phyloP scores from a whole-genome alignment of 164 flowering plant species.

The Nymphaea thermarum region DNA sequence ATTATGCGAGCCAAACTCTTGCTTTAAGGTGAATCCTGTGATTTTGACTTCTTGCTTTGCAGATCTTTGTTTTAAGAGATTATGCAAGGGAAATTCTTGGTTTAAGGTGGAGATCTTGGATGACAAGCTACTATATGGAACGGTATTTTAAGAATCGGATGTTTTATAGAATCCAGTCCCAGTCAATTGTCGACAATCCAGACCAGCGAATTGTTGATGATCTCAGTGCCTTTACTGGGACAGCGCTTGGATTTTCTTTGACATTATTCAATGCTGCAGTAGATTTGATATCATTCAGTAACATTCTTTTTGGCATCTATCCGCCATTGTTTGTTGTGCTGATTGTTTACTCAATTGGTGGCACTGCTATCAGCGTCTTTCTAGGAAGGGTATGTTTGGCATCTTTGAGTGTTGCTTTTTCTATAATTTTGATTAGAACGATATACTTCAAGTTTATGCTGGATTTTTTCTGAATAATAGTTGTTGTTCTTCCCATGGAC shows the following conservation, averaged over 20 bases:
- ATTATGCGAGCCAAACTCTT: constrained; percentile 81
- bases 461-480: too few relatives aligned
- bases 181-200: constrained; percentile 87
- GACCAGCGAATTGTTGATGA: constrained; percentile 99
- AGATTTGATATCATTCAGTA: constrained; percentile 94
- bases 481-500: too few relatives aligned
- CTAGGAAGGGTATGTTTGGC: constrained; percentile 69
- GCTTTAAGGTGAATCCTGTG: constrained; percentile 59
- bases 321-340: constrained; percentile 89
- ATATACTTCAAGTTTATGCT: background rate
- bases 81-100: constrained; percentile 81
- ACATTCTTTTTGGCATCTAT: constrained; percentile 81
- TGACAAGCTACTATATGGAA: constrained; percentile 85
- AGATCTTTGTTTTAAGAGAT: constrained; percentile 89
- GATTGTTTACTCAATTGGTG: constrained; percentile 77
- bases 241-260: constrained; percentile 90
- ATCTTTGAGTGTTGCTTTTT: background rate
- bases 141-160: constrained; percentile 69
- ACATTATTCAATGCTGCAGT: constrained; percentile 76
- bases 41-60: constrained; percentile 10
- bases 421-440: background rate
- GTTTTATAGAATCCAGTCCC: constrained; percentile 89
- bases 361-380: constrained; percentile 80
- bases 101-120: constrained; percentile 97
- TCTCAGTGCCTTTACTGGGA: constrained; percentile 88